Percentiles rank a stretch among this genome's conserved stretches.
Evolutionary conservation across 2,329 filamentous ascomycete genomes (phyloP).

Genomic region (Aspergillus sp.): DNA sequence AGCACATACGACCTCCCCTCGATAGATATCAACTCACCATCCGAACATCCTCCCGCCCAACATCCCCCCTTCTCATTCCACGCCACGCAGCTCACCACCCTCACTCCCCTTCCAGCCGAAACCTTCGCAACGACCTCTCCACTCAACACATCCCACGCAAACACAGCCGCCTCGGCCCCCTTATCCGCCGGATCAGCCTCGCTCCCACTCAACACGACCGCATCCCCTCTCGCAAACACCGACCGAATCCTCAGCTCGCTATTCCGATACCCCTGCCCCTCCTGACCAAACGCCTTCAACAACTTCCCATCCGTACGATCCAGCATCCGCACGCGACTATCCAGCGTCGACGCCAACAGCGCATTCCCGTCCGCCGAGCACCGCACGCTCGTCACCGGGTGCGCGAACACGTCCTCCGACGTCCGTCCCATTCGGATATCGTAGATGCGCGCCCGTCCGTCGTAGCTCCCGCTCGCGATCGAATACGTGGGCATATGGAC

Average conservation of each 20-base stretch:
- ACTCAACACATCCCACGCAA: constrained; percentile 79
- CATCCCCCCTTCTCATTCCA: constrained; percentile 43
- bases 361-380: constrained; percentile 72
- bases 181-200: constrained; percentile 52
- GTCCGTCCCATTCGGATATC: constrained; percentile 75
- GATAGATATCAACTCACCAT: constrained; percentile 33
- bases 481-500: constrained; percentile 40
- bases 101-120: constrained; percentile 38
- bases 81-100: constrained; percentile 46
- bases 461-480: constrained; percentile 76
- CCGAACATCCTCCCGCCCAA: constrained; percentile 44
- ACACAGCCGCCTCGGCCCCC: constrained; percentile 30
- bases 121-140: constrained; percentile 68
- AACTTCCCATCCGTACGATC: constrained; percentile 73
- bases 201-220: constrained; percentile 76
- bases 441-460: constrained; percentile 78
- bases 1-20: too few relatives aligned
- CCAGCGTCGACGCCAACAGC: constrained; percentile 71
- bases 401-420: constrained; percentile 66
- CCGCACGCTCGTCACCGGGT: constrained; percentile 71
- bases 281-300: constrained; percentile 66
- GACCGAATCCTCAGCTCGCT: constrained; percentile 72
- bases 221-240: constrained; percentile 72
- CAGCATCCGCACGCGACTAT: constrained; percentile 75
- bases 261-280: constrained; percentile 53